Base-by-base conservation (phyloP, 179 eudicot species). In the Dionaea muscipula region DNA sequence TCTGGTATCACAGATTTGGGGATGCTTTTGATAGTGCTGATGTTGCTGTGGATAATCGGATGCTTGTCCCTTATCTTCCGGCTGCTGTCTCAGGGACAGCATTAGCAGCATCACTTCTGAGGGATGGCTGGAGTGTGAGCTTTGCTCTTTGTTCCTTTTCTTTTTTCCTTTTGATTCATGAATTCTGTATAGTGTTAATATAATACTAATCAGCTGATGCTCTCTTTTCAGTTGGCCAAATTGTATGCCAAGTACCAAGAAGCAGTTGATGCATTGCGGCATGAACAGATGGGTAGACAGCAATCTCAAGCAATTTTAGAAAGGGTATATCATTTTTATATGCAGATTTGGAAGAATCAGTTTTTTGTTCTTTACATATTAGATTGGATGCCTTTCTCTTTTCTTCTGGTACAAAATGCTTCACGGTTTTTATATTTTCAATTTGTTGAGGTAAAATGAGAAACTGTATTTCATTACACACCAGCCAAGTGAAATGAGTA, bases 81-180 rank as follows among this genome's bases (percentile, higher is more conserved):
- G 57, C 72, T 66, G 99, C 94, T 59, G 83, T 93, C 55, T 93
- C 99, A 21, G 96, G 96, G 61, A 93, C 99, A 27, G 95, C 99
- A 43, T 72, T 93, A 49, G 99, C 99, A 26, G 95, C 95, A 71
- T 75, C 96, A 33, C 90, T 93, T 57, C 71, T 93, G 14, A 73
- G 95, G 68, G 96, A 93, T 62, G 99, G 99, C 56, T 93, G 99
- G 99, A 88, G 94, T 72, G 86, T 81, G 57, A 78, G 86, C 35
- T 31, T 11, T 0, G 5, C 35, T 0, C 10, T 11, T 11, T 31
- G 35, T 31, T 31, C 35, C 35, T 31, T 70, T 40, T 14, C 16
- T 26, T 48, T 26, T 21, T 24, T n/a, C 38, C 41, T 11, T n/a
- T 45, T 22, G 19, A 50, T 18, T 14, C 18, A 0, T 49, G 6